Evolutionary conservation across 495 filamentous ascomycete genomes (phyloP), one percentile per base, ranked within the genome.

Genomic region (Parathielavia hyrcaniae): DNA sequence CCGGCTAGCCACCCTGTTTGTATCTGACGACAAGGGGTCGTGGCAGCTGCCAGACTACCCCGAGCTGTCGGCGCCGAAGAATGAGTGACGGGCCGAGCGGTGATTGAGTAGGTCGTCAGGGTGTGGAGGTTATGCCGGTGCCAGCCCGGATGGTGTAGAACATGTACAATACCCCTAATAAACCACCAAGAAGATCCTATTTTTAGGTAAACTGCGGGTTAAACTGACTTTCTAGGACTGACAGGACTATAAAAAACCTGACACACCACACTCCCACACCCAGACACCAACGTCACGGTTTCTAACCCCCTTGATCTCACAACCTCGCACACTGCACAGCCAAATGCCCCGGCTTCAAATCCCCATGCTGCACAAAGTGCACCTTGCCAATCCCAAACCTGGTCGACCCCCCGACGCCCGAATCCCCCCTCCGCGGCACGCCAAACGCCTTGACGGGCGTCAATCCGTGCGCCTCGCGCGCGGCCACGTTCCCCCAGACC

Each of bases 21-120:
- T 16, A 5, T 17, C 17, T 1, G 57, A 60, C 14, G 40, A 49
- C 0, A 38, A 20, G 40, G 52, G 48, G 0, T 10, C 19, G 10
- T 67, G 65, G 65, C 48, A 57, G 20, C 43, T 67, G 11, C 65
- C 65, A 1, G 43, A 67, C 1, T 67, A 67, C 53, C 50, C 60
- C 4, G 56, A 61, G 35, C 32, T 67, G n/a, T 8, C n/a, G 8
- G 5, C 5, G 23, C 22, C 19, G 2, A 43, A 57, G 5, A 8
- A 12, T 43, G 16, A 47, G 13, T 14, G 6, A 12, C 12, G 9
- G 13, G 22, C 7, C 9, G 46, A 26, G 6, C 1, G 20, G 17
- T 17, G n/a, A n/a, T n/a, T n/a, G n/a, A n/a, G n/a, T n/a, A n/a
- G n/a, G n/a, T n/a, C n/a, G n/a, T n/a, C n/a, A n/a, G n/a, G n/a